These are phyloP conservation scores for Torulaspora gathmanii DNA, from an alignment of 805 yeast species.

Conservation along the genomic window DNA sequence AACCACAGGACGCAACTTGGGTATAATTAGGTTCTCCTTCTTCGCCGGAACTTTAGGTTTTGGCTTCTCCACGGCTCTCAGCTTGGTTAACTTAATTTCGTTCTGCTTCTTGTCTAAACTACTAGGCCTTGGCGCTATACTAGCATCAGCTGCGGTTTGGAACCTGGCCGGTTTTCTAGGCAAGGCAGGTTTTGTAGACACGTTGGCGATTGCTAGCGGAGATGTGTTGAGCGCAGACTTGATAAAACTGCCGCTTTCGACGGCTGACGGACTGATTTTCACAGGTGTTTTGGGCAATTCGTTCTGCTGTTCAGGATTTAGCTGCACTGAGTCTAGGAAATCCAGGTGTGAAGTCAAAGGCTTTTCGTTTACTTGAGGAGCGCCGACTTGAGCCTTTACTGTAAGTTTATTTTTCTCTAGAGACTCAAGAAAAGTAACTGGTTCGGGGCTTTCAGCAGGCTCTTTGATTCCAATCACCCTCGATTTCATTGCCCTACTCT, in stretches of 20 bases:
- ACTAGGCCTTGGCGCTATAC: not conserved
- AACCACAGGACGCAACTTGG: conserved; percentile 19
- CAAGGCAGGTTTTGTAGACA: conserved; percentile 9
- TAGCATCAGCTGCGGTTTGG: not conserved
- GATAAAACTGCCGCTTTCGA: conserved; percentile 17
- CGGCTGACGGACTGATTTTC: not conserved
- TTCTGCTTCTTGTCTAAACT: not conserved
- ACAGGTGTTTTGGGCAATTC: not conserved
- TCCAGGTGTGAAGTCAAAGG: conserved; percentile 11
- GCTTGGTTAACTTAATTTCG: conserved; percentile 2
- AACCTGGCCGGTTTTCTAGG: conserved; percentile 15
- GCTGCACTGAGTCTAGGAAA: conserved; percentile 24
- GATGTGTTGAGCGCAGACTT: conserved; percentile 20
- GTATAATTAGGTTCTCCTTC: conserved; percentile 11
- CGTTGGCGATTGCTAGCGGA: conserved; percentile 1
- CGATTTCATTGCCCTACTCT: not conserved
- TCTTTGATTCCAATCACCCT: not conserved
- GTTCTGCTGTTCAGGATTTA: conserved; percentile 6
- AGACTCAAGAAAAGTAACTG: conserved; percentile 18
- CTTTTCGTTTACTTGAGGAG: not conserved
- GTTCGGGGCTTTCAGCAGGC: not conserved
- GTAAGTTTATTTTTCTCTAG: conserved; percentile 22
- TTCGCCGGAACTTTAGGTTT: conserved; percentile 19
- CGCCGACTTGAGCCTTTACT: not conserved
- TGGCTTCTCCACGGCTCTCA: conserved; percentile 8